A percentile compares a stretch with the other conserved stretches of the same genome.
Evolutionary conservation across 2,329 filamentous ascomycete genomes (phyloP).

Genomic region (Microcyclospora pomicola): DNA sequence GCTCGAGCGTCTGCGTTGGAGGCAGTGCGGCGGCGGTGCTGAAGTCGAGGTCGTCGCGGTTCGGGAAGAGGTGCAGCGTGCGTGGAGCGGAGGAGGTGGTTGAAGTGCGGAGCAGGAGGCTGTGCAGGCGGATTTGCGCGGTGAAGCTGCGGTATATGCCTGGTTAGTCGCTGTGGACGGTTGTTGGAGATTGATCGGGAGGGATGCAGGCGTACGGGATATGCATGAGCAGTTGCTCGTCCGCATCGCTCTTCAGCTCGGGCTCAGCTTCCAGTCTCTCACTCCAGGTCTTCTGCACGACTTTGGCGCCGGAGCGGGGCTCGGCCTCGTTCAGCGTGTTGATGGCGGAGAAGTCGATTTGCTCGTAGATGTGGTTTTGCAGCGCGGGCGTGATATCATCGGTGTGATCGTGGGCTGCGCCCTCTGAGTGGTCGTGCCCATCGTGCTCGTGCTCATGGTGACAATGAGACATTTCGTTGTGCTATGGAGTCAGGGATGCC

Average conservation of each 20-base stretch:
- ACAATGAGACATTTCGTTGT: slow-evolving; percentile 29
- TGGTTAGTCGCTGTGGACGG: no score
- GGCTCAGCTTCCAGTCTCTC: slow-evolving; percentile 59
- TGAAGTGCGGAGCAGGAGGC: slow-evolving; percentile 72
- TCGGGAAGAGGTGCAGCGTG: slow-evolving; percentile 77
- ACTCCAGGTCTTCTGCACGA: slow-evolving; percentile 84
- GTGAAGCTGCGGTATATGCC: slow-evolving; percentile 52
- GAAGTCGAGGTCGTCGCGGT: slow-evolving; percentile 81
- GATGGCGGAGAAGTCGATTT: slow-evolving; percentile 80
- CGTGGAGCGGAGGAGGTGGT: slow-evolving; percentile 56
- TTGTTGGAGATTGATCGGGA: no score
- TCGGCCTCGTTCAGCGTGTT: slow-evolving; percentile 70
- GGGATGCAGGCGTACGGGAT: slow-evolving; percentile 48
- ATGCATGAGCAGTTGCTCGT: slow-evolving; percentile 87
- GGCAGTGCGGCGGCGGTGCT: slow-evolving; percentile 46
- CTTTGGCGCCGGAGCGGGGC: slow-evolving; percentile 52
- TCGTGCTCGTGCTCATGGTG: slow-evolving; percentile 34
- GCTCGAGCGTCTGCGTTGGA: slow-evolving; percentile 62
- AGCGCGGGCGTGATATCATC: slow-evolving; percentile 87
- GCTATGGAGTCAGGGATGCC: no score
- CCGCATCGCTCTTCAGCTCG: slow-evolving; percentile 71
- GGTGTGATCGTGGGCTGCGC: slow-evolving; percentile 64
- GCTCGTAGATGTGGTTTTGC: slow-evolving; percentile 79
- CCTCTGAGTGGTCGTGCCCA: slow-evolving; percentile 39
- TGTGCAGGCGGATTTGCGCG: slow-evolving; percentile 83